phyloP scores from a whole-genome alignment of 1,139 yeast genomes.

The Kluyveromyces sp. region DNA sequence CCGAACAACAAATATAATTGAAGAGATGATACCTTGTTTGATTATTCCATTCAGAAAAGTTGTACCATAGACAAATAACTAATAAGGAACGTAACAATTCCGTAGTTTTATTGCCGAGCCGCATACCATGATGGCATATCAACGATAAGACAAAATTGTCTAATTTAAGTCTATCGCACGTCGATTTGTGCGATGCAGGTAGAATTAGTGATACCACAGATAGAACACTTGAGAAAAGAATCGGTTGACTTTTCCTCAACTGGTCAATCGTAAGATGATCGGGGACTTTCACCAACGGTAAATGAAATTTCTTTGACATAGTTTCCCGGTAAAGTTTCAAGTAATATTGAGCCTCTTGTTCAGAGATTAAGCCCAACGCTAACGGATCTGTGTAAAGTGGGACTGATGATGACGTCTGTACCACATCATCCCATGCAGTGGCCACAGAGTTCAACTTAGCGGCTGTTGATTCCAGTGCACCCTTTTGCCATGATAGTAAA shows the following conservation, averaged over 20 bases:
- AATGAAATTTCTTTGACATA: constrained; percentile 36
- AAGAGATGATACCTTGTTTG: constrained; percentile 71
- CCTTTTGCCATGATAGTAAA: constrained; percentile 23
- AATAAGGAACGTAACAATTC: constrained; percentile 61
- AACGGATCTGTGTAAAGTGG: constrained; percentile 39
- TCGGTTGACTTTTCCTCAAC: constrained; percentile 48
- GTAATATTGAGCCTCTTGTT: constrained; percentile 45
- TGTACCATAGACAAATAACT: constrained; percentile 69
- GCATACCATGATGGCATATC: constrained; percentile 55
- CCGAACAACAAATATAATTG: constrained; percentile 56
- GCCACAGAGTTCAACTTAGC: constrained; percentile 20
- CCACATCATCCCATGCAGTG: constrained; percentile 22
- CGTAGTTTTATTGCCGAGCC: constrained; percentile 64
- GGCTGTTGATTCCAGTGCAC: constrained; percentile 20
- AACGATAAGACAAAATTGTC: constrained; percentile 56
- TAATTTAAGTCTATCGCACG: constrained; percentile 39
- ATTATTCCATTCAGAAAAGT: constrained; percentile 73
- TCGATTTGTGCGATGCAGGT: constrained; percentile 29
- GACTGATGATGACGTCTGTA: constrained; percentile 18
- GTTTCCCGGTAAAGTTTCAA: constrained; percentile 38
- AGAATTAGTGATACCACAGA: constrained; percentile 48
- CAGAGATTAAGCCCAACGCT: constrained; percentile 40
- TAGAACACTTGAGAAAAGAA: constrained; percentile 58
- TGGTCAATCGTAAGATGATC: constrained; percentile 39
- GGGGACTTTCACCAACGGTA: constrained; percentile 51